These are phyloP conservation scores for Nemania bipapillata DNA, from an alignment of 2,329 filamentous ascomycete species.

Conservation along the genomic window DNA sequence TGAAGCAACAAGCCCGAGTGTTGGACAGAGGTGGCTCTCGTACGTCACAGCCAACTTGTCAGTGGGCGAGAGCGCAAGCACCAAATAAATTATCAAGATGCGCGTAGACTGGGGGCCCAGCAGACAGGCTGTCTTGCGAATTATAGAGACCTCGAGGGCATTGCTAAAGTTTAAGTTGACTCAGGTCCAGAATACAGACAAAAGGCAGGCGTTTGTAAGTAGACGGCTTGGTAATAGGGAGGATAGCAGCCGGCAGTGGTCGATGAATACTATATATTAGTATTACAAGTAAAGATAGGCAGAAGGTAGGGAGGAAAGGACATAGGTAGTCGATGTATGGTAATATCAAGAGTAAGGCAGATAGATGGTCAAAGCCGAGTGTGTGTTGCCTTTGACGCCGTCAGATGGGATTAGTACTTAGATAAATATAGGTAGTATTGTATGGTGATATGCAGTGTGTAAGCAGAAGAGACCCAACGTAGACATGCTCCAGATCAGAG, in stretches of 20 bases:
- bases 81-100: conserved; percentile 10
- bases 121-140: conserved; percentile 13
- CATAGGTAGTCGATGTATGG: conserved; percentile 3
- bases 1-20: neutral
- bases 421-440: neutral
- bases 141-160: conserved; percentile 6
- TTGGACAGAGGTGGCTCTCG: neutral
- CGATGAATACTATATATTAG: conserved; percentile 29
- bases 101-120: conserved; percentile 6
- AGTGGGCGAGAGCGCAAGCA: neutral
- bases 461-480: conserved; percentile 23
- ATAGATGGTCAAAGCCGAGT: conserved; percentile 3
- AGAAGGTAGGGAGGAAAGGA: neutral
- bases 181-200: conserved; percentile 11
- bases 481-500: conserved; percentile 4
- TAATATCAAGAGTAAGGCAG: conserved; percentile 13
- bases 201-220: conserved; percentile 25
- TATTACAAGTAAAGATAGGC: conserved; percentile 23
- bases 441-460: conserved; percentile 14
- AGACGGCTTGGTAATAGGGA: neutral
- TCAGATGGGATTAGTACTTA: conserved; percentile 14
- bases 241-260: neutral
- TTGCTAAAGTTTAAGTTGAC: conserved; percentile 2
- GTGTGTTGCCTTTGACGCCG: conserved; percentile 23
- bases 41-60: conserved; percentile 9